A percentile compares a stretch with the other conserved stretches of the same genome.
phyloP scores from a whole-genome alignment of 2,329 filamentous ascomycete genomes.

The Scleromitrula shiraiana region DNA sequence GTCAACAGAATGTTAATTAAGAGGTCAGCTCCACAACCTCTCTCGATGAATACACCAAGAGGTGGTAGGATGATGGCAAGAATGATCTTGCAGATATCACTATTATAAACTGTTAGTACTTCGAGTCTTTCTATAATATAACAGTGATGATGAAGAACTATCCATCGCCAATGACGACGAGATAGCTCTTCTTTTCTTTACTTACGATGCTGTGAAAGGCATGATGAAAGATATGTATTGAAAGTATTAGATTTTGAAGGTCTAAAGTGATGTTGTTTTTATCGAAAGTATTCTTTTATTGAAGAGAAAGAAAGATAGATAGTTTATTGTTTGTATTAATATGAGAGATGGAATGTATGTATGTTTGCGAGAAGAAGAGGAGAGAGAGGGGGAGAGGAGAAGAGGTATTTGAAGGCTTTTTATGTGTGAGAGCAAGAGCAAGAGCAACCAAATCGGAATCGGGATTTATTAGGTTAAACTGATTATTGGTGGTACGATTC shows the following conservation, averaged over 20 bases:
- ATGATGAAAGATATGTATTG: conserved; percentile 28
- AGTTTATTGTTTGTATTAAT: conserved; percentile 3
- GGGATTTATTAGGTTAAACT: too few species aligned
- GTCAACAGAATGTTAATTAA: conserved; percentile 63
- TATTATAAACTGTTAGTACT: conserved; percentile 29
- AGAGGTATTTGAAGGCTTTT: too few species aligned
- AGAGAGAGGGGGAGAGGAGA: background rate
- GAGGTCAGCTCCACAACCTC: conserved; percentile 76
- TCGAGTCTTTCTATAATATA: background rate
- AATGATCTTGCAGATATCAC: conserved; percentile 75
- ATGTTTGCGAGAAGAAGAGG: background rate
- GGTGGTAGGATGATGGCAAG: conserved; percentile 85
- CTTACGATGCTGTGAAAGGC: conserved; percentile 52
- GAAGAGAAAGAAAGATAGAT: background rate
- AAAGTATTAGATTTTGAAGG: background rate
- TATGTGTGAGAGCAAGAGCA: too few species aligned
- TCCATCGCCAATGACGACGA: background rate
- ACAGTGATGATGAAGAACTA: background rate
- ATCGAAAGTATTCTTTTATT: background rate
- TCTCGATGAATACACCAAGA: conserved; percentile 86
- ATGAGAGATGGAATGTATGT: background rate
- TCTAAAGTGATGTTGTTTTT: background rate
- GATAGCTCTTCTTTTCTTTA: background rate
- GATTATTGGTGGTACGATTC: too few species aligned
- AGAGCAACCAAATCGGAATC: too few species aligned